These are phyloP conservation scores for Phascolomyces articulosus DNA, from an alignment of 371 early-diverging fungal species.

Conservation along the genomic window DNA sequence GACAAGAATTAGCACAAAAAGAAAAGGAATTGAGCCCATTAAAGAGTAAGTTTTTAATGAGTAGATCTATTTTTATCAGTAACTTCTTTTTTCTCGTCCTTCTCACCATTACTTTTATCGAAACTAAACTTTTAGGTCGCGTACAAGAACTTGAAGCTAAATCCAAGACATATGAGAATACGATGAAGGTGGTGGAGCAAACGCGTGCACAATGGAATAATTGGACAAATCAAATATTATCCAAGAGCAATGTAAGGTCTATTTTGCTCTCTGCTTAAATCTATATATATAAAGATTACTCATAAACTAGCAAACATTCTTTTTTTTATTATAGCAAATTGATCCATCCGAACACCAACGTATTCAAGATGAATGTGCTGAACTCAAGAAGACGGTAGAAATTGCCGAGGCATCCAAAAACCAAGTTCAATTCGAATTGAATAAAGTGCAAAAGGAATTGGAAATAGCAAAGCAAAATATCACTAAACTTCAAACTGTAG, in stretches of 20 bases:
- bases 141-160: not conserved
- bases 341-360: not conserved
- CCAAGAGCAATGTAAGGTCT: constrained; percentile 1
- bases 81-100: too few relatives aligned
- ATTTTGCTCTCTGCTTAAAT: too few relatives aligned
- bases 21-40: not conserved
- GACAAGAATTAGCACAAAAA: not conserved
- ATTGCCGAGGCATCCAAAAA: not conserved
- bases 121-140: not conserved
- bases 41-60: not conserved
- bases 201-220: not conserved
- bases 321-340: not conserved
- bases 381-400: not conserved
- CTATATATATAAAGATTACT: not conserved
- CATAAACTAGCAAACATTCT: not conserved
- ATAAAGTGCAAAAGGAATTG: not conserved
- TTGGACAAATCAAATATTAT: not conserved
- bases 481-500: too few relatives aligned
- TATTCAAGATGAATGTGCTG: not conserved
- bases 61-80: too few relatives aligned
- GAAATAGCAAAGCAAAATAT: not conserved
- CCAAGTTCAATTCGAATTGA: not conserved
- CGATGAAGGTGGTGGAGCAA: not conserved
- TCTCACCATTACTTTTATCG: not conserved
- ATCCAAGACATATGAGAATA: not conserved